Evolutionary conservation across 768 basidiomycete species (phyloP), one percentile per base, ranked within the genome.

Genomic region (Boletus reticuloceps): DNA sequence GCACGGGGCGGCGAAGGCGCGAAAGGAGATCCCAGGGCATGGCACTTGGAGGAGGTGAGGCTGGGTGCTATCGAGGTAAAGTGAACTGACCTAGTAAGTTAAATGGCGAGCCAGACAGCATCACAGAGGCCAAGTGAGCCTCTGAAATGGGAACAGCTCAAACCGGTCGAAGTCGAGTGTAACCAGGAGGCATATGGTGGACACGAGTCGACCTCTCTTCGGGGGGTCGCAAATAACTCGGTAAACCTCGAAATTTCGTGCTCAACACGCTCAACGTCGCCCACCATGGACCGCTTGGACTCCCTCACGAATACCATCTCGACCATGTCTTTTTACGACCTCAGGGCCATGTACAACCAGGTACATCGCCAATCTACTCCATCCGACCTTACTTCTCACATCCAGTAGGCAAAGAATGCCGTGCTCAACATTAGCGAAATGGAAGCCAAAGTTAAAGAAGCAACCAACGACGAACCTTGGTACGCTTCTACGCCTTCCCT

Each of bases 391-490:
- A 13, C 19, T 27, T 34, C 53, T 60, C 50, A 59, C 60, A 53
- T 13, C 27, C n/a, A 50, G 6, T 57, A 94, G 90, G 96, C 96
- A 29, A 96, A 93, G 78, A 97, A 97, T 72, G 86, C 94, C 57
- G 95, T 98, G 19, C 81, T 99, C 63, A 98, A 98, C 74, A 80
- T 98, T 56, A 92, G 88, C 63, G 96, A 98, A 75, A 96, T 91
- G 84, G 96, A 99, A 72, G 90, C 89, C 9, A 98, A 97, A 75
- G 96, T 98, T 17, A 80, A 84, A 59, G 96, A 98, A 57, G 97
- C 96, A 2, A 99, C 97, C 0, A 98, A 98, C 56, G 94, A 98
- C 64, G 97, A 99, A 59, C 88, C 97, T 53, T 99, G 97, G 96
- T 97, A 68, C 61, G 84, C 74, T n/a, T n/a, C 32, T 39, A 4